These are phyloP conservation scores for Diaporthe sp. DNA, from an alignment of 2,329 filamentous ascomycete species.

Conservation along the genomic window DNA sequence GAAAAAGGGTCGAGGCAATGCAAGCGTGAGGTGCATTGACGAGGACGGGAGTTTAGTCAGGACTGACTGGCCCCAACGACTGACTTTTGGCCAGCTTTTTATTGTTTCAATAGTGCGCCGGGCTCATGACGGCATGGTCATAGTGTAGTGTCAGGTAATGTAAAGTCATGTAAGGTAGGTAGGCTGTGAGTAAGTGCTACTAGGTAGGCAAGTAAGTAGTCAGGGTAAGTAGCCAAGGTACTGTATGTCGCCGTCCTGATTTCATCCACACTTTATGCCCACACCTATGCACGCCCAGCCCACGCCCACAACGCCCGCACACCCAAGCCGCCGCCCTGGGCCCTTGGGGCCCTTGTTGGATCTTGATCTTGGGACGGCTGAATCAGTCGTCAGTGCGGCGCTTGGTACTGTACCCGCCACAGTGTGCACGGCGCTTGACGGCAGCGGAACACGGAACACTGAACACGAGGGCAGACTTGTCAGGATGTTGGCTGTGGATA, in stretches of 20 bases:
- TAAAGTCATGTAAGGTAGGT: background rate
- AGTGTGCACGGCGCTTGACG: constrained; percentile 13
- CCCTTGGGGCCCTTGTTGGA: background rate
- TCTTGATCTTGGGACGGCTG: constrained; percentile 18
- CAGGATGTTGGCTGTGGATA: constrained; percentile 21
- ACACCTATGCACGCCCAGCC: constrained; percentile 4
- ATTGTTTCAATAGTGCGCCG: constrained; percentile 26
- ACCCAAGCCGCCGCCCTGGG: constrained; percentile 19
- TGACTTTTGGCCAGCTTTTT: background rate
- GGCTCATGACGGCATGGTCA: constrained; percentile 23
- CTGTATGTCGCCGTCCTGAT: background rate
- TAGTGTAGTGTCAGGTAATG: constrained; percentile 3
- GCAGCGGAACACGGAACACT: background rate
- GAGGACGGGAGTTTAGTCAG: constrained; percentile 36
- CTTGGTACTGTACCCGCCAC: constrained; percentile 21
- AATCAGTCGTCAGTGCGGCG: constrained; percentile 28
- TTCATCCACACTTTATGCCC: constrained; percentile 24
- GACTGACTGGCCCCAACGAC: constrained; percentile 28
- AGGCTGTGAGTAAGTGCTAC: background rate
- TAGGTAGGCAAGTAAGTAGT: background rate
- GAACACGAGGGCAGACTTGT: constrained; percentile 9
- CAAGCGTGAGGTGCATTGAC: constrained; percentile 26
- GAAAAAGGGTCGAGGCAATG: constrained; percentile 10
- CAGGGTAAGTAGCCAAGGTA: background rate
- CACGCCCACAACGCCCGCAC: constrained; percentile 12